These are phyloP conservation scores for Cairneyella variabilis DNA, from an alignment of 495 filamentous ascomycete species.

Conservation along the genomic window DNA sequence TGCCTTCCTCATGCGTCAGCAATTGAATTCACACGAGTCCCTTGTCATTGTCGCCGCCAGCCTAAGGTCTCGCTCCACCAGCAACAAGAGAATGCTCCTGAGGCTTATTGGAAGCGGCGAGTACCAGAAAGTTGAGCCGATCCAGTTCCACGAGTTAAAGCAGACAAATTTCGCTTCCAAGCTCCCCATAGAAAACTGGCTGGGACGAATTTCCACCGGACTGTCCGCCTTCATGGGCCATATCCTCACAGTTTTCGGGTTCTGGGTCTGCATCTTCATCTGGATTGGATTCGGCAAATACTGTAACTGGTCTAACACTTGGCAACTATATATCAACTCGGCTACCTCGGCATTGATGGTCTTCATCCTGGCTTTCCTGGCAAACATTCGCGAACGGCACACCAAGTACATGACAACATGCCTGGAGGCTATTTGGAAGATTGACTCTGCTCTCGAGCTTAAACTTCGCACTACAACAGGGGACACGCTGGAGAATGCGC, in stretches of 20 bases:
- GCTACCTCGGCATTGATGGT: constrained; percentile 37
- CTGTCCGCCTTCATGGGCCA: constrained; percentile 31
- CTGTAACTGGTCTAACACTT: constrained; percentile 30
- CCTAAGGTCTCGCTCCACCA: constrained; percentile 31
- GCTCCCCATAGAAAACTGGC: constrained; percentile 23
- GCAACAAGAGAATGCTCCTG: constrained; percentile 31
- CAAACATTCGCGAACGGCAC: constrained; percentile 37
- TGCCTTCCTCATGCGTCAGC: constrained; percentile 39
- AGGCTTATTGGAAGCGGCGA: constrained; percentile 20
- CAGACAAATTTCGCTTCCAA: constrained; percentile 14
- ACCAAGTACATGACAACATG: constrained; percentile 29
- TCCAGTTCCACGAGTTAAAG: constrained; percentile 18
- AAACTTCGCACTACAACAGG: constrained; percentile 27
- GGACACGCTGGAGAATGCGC: constrained; percentile 22
- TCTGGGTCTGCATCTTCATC: constrained; percentile 35
- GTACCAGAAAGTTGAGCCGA: constrained; percentile 4
- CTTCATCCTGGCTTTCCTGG: constrained; percentile 35
- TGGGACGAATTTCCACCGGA: constrained; percentile 26
- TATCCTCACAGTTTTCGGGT: constrained; percentile 25
- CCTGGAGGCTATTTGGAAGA: constrained; percentile 30
- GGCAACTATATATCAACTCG: constrained; percentile 41
- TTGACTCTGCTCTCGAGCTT: constrained; percentile 32
- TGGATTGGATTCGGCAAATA: constrained; percentile 35
- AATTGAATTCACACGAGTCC: constrained; percentile 31
- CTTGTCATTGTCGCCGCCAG: constrained; percentile 23